These are phyloP conservation scores for Haplographium delicatum DNA, from an alignment of 495 filamentous ascomycete genomes.

Conservation along the genomic window DNA sequence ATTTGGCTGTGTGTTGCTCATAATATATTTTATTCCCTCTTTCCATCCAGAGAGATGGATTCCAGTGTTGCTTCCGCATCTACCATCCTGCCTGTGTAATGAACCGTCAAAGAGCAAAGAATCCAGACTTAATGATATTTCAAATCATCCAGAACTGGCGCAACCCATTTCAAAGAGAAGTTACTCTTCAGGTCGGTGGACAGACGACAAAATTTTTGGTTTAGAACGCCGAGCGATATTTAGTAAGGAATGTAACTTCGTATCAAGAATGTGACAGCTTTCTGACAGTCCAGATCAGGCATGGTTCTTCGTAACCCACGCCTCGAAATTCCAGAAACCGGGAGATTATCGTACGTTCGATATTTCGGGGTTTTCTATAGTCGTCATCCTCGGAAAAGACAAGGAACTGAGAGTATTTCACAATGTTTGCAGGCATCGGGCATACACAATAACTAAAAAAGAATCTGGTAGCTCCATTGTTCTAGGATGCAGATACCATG, in stretches of 20 bases:
- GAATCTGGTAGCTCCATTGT: slow-evolving; percentile 43
- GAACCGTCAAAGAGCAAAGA: too few relatives aligned
- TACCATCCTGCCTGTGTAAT: too few relatives aligned
- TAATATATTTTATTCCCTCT: too few relatives aligned
- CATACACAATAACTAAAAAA: slow-evolving; percentile 48
- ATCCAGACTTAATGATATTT: too few relatives aligned
- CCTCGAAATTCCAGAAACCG: slow-evolving; percentile 37
- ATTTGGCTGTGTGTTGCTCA: too few relatives aligned
- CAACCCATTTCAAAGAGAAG: too few relatives aligned
- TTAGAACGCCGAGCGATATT: slow-evolving; percentile 23
- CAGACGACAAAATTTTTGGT: slow-evolving; percentile 10
- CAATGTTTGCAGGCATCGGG: slow-evolving; percentile 53
- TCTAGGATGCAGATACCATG: slow-evolving; percentile 56
- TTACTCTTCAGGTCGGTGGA: slow-evolving; percentile 18
- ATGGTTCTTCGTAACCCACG: slow-evolving; percentile 48
- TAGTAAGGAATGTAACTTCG: slow-evolving; percentile 16
- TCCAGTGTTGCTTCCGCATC: too few relatives aligned
- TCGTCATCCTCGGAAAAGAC: slow-evolving; percentile 45
- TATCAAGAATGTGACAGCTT: slow-evolving; percentile 2
- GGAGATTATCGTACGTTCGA: slow-evolving; percentile 46
- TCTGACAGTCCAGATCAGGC: slow-evolving; percentile 20
- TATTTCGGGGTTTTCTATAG: slow-evolving; percentile 42
- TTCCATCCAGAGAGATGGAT: too few relatives aligned
- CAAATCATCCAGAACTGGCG: too few relatives aligned
- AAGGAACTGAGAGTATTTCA: slow-evolving; percentile 49